phyloP scores from a whole-genome alignment of 257 asterid genomes.

The Echium plantagineum region DNA sequence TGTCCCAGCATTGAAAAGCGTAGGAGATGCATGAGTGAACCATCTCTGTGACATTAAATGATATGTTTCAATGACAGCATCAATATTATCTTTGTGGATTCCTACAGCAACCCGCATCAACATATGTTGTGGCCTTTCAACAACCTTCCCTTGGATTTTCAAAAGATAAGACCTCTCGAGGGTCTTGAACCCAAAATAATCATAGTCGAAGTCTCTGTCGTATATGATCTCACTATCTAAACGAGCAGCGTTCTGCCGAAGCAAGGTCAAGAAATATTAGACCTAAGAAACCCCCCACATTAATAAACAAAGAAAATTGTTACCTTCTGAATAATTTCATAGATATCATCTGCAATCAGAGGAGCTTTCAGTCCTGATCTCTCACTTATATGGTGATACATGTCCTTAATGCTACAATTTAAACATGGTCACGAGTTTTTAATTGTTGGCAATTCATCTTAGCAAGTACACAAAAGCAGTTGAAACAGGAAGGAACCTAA shows the following conservation, averaged over 20 bases:
- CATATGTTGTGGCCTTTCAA: conserved; percentile 98
- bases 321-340: conserved; percentile 85
- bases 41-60: conserved; percentile 91
- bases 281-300: not conserved
- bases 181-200: conserved; percentile 89
- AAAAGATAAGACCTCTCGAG: conserved; percentile 90
- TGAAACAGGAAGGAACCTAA: not conserved
- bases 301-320: not conserved
- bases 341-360: conserved; percentile 78
- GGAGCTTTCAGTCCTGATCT: conserved; percentile 79
- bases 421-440: too few relatives aligned
- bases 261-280: conserved; percentile 1
- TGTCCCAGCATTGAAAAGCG: conserved; percentile 93
- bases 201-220: conserved; percentile 90
- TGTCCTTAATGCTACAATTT: conserved; percentile 58
- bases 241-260: conserved; percentile 59
- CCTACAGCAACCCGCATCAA: conserved; percentile 96
- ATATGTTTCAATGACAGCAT: conserved; percentile 62
- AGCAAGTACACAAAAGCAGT: not conserved
- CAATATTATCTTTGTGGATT: conserved; percentile 73
- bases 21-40: conserved; percentile 98
- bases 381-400: conserved; percentile 73
- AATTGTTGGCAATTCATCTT: too few relatives aligned
- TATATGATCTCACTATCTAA: conserved; percentile 93
- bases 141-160: conserved; percentile 69